Evolutionary conservation across 257 asterid genomes (phyloP).

Genomic region (Capsicum baccatum): DNA sequence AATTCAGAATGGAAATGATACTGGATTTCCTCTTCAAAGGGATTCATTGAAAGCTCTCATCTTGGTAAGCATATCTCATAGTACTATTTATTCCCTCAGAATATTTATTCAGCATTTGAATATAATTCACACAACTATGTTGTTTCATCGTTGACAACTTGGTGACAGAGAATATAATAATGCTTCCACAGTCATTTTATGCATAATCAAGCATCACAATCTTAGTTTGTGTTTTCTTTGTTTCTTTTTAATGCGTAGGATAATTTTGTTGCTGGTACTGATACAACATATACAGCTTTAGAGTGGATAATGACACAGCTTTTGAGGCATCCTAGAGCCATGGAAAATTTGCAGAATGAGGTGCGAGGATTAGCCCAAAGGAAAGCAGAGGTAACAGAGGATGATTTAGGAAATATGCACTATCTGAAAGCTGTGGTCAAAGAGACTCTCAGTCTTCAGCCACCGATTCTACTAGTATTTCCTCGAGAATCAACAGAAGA

Average conservation of each 20-base stretch:
- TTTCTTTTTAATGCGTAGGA: no score
- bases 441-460: neutral
- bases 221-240: no score
- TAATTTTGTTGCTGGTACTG: no score
- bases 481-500: neutral
- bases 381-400: neutral
- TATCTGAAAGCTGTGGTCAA: neutral
- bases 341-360: conserved; percentile 39
- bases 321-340: neutral
- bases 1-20: neutral
- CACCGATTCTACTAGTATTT: neutral
- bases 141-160: neutral
- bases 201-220: neutral
- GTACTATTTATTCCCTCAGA: neutral
- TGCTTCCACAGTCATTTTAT: neutral
- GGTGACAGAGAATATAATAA: neutral
- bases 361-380: conserved; percentile 34
- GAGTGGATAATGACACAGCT: conserved; percentile 8
- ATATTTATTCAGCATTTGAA: neutral
- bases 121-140: neutral
- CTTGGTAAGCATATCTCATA: neutral
- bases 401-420: neutral
- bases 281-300: neutral
- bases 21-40: neutral
- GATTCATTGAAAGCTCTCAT: neutral